Conservation (phyloP, 768 basidiomycete genomes). For the Rhizopogon vinicolor region DNA sequence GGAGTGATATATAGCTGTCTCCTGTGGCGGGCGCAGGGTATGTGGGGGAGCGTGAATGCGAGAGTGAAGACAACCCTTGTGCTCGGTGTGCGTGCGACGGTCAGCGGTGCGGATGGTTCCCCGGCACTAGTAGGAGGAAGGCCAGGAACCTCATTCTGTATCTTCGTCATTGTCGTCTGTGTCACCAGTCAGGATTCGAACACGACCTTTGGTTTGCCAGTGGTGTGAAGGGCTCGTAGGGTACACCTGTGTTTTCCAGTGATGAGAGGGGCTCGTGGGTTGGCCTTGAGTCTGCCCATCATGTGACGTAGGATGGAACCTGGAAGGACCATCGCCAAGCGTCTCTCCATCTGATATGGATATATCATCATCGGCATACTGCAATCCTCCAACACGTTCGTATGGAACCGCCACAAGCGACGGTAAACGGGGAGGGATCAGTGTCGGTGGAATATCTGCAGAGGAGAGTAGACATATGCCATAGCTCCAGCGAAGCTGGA, state of each 20-base stretch:
- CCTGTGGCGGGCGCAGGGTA: slow-evolving; percentile 19
- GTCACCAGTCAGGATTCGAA: not conserved
- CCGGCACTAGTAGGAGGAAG: not conserved
- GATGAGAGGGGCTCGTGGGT: too few relatives aligned
- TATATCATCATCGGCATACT: not conserved
- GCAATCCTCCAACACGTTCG: not conserved
- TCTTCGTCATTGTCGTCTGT: not conserved
- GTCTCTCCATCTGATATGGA: not conserved
- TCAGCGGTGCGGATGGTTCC: not conserved
- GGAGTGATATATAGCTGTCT: slow-evolving; percentile 48
- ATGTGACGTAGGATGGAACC: too few relatives aligned
- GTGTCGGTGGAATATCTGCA: slow-evolving; percentile 45
- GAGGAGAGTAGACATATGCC: slow-evolving; percentile 79
- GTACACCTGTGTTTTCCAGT: too few relatives aligned
- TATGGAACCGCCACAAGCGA: too few relatives aligned
- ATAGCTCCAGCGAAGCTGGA: slow-evolving; percentile 86
- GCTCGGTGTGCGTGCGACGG: too few relatives aligned
- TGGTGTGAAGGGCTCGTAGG: not conserved
- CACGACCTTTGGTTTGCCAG: not conserved
- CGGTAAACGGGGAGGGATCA: not conserved
- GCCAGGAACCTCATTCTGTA: not conserved
- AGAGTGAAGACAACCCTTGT: not conserved
- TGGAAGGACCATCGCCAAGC: too few relatives aligned
- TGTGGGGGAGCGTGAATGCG: too few relatives aligned
- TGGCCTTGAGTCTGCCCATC: too few relatives aligned